Conservation (phyloP, 202 grass and related monocot species). For the Dendrocalamus latiflorus region DNA sequence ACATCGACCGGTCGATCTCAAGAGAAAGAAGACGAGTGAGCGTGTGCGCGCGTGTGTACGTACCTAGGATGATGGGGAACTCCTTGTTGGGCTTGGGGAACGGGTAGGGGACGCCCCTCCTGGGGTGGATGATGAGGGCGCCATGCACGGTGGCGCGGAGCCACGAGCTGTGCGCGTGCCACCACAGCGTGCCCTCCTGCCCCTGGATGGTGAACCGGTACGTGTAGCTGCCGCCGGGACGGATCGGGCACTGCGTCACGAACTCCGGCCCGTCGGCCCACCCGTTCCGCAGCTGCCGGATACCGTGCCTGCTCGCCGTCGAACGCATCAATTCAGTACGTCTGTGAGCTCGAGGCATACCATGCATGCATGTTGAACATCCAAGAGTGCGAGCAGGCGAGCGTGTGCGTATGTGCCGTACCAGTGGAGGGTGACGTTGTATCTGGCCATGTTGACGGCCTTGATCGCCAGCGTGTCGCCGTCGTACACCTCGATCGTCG, state of each 20-base stretch:
- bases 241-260: slow-evolving; percentile 83
- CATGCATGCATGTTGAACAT: too few species aligned
- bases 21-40: background rate
- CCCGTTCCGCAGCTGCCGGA: slow-evolving; percentile 57
- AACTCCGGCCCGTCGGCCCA: slow-evolving; percentile 85
- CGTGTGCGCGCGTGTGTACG: too few species aligned
- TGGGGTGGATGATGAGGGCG: slow-evolving; percentile 75
- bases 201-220: slow-evolving; percentile 64
- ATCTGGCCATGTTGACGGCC: too few species aligned
- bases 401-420: too few species aligned
- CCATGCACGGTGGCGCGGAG: slow-evolving; percentile 85
- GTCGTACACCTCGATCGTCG: slow-evolving; percentile 63
- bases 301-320: slow-evolving; percentile 61
- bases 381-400: too few species aligned
- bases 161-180: slow-evolving; percentile 72
- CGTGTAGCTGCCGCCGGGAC: slow-evolving; percentile 62
- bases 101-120: slow-evolving; percentile 49
- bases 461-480: slow-evolving; percentile 59
- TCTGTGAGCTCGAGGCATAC: too few species aligned
- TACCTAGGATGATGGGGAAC: slow-evolving; percentile 71
- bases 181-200: slow-evolving; percentile 78
- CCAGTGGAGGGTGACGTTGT: too few species aligned
- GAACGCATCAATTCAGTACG: too few species aligned
- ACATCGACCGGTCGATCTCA: background rate
- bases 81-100: slow-evolving; percentile 67